Conservation (phyloP, 192 early-diverging fungal genomes). For the Rhizophagus clarus region DNA sequence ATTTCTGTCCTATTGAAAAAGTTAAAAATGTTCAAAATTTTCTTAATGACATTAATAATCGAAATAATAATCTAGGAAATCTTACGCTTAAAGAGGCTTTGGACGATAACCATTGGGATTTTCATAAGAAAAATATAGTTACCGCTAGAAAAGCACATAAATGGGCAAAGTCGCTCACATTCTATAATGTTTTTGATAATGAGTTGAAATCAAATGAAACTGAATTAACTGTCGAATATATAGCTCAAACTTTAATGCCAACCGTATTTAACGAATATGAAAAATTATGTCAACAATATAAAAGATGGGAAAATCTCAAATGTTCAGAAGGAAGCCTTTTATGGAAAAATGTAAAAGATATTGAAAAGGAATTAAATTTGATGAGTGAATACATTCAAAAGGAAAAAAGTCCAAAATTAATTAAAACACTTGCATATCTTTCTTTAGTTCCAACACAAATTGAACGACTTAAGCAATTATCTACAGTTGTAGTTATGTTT, state of each 20-base stretch:
- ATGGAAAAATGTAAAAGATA: slow-evolving; percentile 6
- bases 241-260: not conserved
- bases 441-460: no score
- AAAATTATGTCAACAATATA: not conserved
- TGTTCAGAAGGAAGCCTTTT: not conserved
- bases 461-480: not conserved
- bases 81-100: not conserved
- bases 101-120: not conserved
- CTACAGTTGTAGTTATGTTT: not conserved
- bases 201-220: not conserved
- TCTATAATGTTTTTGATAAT: slow-evolving; percentile 14
- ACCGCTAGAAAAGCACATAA: not conserved
- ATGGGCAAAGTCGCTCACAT: slow-evolving; percentile 7
- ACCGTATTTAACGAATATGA: not conserved
- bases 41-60: not conserved
- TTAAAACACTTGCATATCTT: no score
- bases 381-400: no score
- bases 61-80: not conserved
- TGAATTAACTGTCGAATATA: not conserved
- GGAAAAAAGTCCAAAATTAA: not conserved
- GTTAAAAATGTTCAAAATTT: not conserved
- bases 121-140: not conserved
- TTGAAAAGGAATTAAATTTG: not conserved
- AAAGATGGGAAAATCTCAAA: slow-evolving; percentile 16
- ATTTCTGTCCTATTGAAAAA: not conserved